Evolutionary conservation across 768 basidiomycete species (phyloP).

Genomic region (Lentinula guzmanii): DNA sequence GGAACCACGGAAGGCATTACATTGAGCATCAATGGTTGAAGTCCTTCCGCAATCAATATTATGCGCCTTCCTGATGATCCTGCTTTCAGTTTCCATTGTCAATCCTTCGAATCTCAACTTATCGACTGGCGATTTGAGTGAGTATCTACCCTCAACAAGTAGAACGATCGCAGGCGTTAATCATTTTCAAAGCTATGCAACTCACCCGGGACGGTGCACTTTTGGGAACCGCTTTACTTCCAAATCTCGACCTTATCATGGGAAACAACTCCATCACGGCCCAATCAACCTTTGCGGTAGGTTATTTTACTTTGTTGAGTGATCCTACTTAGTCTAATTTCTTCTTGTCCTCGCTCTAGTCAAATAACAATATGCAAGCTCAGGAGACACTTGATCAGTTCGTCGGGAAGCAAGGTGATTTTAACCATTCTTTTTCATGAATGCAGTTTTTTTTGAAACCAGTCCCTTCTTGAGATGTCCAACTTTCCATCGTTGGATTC

Average conservation of each 20-base stretch:
- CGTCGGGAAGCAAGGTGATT: conserved; percentile 49
- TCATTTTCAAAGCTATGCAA: conserved; percentile 39
- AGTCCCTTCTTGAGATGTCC: conserved; percentile 36
- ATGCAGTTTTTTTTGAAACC: neutral
- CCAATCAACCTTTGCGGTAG: conserved; percentile 45
- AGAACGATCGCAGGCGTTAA: neutral
- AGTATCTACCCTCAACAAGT: conserved; percentile 15
- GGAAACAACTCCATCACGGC: conserved; percentile 55
- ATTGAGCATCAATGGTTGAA: conserved; percentile 51
- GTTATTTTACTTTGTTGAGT: neutral
- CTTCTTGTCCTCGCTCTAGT: conserved; percentile 23
- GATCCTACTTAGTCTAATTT: conserved; percentile 1
- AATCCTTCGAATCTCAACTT: conserved; percentile 69
- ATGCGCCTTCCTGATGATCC: neutral
- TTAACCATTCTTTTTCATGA: neutral
- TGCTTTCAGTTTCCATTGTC: conserved; percentile 43
- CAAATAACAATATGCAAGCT: conserved; percentile 56
- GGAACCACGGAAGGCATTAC: conserved; percentile 54
- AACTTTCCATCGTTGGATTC: conserved; percentile 52
- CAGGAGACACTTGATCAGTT: conserved; percentile 62
- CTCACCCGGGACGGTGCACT: conserved; percentile 42
- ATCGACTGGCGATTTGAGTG: conserved; percentile 56
- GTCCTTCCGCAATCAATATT: neutral
- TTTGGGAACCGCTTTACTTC: conserved; percentile 58
- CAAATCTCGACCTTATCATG: conserved; percentile 50